Evolutionary conservation across 2,329 filamentous ascomycete genomes (phyloP), one percentile per base, ranked within the genome.

Genomic region (Pseudogymnoascus sp.): DNA sequence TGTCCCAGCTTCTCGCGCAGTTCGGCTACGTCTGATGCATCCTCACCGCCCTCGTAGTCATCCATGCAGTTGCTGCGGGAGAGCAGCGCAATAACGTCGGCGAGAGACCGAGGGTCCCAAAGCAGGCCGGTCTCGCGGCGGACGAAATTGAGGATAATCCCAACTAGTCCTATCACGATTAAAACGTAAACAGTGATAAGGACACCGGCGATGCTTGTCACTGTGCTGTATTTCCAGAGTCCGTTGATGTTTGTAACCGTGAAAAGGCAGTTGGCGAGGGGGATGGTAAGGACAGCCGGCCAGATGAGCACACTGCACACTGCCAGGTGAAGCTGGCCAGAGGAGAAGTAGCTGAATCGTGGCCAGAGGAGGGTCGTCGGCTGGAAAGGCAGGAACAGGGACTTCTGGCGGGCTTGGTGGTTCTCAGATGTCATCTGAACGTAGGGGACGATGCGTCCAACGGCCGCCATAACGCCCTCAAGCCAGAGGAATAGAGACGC

Each of bases 51-150:
- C 11, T 83, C 80, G 74, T 92, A 96, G 70, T 89, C 88, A 21
- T 80, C 78, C 59, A 92, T 81, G 16, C 88, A 85, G 74, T 96
- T 96, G 67, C 90, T 93, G 65, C 89, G 84, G 67, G 91, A 87
- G 26, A 96, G 81, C 10, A 97, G 80, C 1, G 88, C 84, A 47
- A 95, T 82, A 38, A 96, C 78, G 72, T 97, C 92, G 2, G 90
- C 93, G 6, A 97, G 78, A 24, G 87, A 93, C 53, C 88, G 82
- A 2, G 91, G 83, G 72, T 96, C 91, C 93, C 93, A 97, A 71
- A 88, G 82, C 66, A 96, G 78, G 0, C 92, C 92, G 0, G 91
- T 96, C 69, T 80, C 81, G 31, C 82, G 80, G 21, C 80, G 76
- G 62, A 82, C 77, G 76, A 93, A 90, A 66, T 85, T 88, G n/a